Base-by-base conservation (phyloP, 139 green algal species). In the Chlorella sp. region DNA sequence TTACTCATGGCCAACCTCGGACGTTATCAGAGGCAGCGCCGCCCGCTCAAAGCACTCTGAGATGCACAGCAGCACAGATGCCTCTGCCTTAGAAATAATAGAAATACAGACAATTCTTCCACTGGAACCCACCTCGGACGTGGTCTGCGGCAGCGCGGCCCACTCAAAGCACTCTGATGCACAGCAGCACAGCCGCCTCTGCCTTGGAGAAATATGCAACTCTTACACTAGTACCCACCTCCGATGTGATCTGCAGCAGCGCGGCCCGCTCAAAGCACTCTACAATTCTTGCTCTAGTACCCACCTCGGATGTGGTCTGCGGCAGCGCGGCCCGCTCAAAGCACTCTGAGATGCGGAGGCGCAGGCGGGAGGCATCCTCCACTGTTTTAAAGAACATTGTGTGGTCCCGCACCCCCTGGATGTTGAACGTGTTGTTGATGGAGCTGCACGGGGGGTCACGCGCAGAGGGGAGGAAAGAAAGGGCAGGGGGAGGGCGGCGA, bases 391-490 rank as follows among this genome's bases (percentile, higher is more conserved):
- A 98, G 90, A 96, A 98, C 90, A 94, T 93, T 83, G 94, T 97
- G 94, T 99, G 86, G 92, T 98, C 93, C 88, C 95, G 42, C 57
- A 99, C 96, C 24, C 97, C 96, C 90, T 97, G 91, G 83, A 98
- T 96, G 77, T 96, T 96, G 93, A 99, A 99, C 0, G 97, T 99
- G 94, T 99, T 99, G 96, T 97, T 98, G 30, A 97, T 90, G n/a
- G 89, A 85, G 40, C 86, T 89, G 75, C 75, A 22, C 0, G 64
- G 64, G 64, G 24, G 61, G 16, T 69, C 16, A 15, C 16, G 61
- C 18, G 61, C 61, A 69, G 61, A 69, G 61, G 61, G 5, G 64
- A 14, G 64, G 64, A 30, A 30, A 16, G 64, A n/a, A 30, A 39
- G 5, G 71, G 71, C 30, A 15, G 32, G 3, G 4, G 71, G 18